These are phyloP conservation scores for Paraglomus brasilianum DNA, from an alignment of 192 early-diverging fungal species.

Conservation along the genomic window DNA sequence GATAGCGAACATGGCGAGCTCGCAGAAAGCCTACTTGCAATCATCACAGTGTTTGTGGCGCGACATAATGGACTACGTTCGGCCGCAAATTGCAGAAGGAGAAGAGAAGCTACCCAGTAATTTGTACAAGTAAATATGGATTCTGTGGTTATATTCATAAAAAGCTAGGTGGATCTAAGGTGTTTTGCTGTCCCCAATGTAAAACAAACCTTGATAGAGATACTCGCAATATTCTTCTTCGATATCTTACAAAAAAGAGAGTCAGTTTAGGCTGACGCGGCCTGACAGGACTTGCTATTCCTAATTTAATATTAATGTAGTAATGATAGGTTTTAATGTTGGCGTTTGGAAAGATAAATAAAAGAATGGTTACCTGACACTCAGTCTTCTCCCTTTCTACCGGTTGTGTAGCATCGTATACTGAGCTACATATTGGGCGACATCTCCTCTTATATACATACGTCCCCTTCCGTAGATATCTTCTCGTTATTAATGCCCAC, in stretches of 20 bases:
- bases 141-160: background rate
- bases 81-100: background rate
- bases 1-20: slow-evolving; percentile 12
- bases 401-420: no score
- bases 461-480: no score
- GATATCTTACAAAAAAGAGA: no score
- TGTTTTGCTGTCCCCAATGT: slow-evolving; percentile 4
- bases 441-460: no score
- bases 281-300: slow-evolving; percentile 7
- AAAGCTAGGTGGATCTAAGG: background rate
- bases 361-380: no score
- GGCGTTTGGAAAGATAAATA: no score
- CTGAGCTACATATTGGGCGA: no score
- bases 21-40: slow-evolving; percentile 7
- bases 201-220: slow-evolving; percentile 12
- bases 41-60: slow-evolving; percentile 17
- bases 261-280: no score
- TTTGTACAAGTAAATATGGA: background rate
- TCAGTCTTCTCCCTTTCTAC: no score
- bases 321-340: slow-evolving; percentile 19
- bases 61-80: slow-evolving; percentile 6
- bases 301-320: no score
- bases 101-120: slow-evolving; percentile 1
- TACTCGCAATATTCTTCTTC: slow-evolving; percentile 20
- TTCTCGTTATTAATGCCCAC: no score